Conservation (phyloP, 2,329 filamentous ascomycete species). For the Apiospora saccharicola region DNA sequence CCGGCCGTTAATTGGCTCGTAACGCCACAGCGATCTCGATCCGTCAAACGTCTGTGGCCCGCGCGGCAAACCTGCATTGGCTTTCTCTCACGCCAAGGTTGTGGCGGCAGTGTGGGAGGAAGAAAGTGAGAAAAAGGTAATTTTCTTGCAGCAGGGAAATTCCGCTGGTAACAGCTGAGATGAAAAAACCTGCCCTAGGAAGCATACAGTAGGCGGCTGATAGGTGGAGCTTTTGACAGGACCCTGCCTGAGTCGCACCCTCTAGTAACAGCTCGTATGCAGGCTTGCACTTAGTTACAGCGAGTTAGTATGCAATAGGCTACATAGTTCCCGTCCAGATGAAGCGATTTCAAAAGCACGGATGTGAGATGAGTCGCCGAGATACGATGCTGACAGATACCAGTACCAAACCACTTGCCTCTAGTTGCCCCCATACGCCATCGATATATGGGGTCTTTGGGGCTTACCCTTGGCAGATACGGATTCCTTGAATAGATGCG, state of each 20-base stretch:
- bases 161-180: not conserved
- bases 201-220: not conserved
- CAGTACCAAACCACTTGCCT: not conserved
- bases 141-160: not conserved
- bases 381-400: conserved; percentile 5
- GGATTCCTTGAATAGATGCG: not conserved
- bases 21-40: conserved; percentile 20
- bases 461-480: not conserved
- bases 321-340: not conserved
- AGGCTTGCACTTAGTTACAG: not conserved
- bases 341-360: not conserved
- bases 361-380: not conserved
- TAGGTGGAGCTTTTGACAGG: conserved; percentile 14
- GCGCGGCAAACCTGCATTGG: conserved; percentile 18
- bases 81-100: not conserved
- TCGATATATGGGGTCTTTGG: not conserved
- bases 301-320: not conserved
- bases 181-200: not conserved
- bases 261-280: not conserved
- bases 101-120: not conserved
- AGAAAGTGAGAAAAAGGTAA: not conserved
- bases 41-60: conserved; percentile 15
- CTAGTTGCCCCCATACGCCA: not conserved
- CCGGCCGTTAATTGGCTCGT: conserved; percentile 12
- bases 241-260: conserved; percentile 8